phyloP scores from a whole-genome alignment of 192 early-diverging fungal species.

The Spizellomyces sp. region DNA sequence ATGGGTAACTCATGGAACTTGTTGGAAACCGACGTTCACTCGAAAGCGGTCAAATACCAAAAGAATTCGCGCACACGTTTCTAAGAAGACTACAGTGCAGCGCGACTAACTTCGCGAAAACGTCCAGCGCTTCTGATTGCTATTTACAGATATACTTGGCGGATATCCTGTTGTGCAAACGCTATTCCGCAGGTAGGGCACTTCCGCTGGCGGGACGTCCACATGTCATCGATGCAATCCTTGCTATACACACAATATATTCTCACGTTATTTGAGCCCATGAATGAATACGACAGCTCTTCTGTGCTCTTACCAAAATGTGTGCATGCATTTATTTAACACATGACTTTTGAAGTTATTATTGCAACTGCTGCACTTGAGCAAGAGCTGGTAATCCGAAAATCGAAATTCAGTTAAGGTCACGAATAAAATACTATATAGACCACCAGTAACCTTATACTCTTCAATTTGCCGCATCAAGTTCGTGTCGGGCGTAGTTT shows the following conservation, averaged over 20 bases:
- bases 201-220: conserved; percentile 88
- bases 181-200: conserved; percentile 88
- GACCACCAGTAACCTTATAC: conserved; percentile 45
- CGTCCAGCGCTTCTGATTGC: background rate
- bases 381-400: conserved; percentile 60
- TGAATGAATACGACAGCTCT: background rate
- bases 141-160: conserved; percentile 75
- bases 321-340: conserved; percentile 90
- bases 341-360: conserved; percentile 83
- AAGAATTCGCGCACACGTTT: too few species aligned
- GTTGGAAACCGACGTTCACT: too few species aligned
- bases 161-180: conserved; percentile 82
- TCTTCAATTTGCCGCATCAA: conserved; percentile 56
- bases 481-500: conserved; percentile 57
- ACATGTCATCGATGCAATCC: conserved; percentile 82
- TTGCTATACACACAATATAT: conserved; percentile 49
- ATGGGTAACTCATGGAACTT: too few species aligned
- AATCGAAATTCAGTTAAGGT: background rate
- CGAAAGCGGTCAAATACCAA: too few species aligned
- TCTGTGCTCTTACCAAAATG: conserved; percentile 70
- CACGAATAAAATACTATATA: background rate
- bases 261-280: background rate
- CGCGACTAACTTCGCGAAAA: too few species aligned
- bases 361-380: conserved; percentile 90
- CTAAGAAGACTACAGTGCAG: too few species aligned